These are phyloP conservation scores for Picea glauca DNA, from an alignment of 75 land plant species.

Conservation along the genomic window DNA sequence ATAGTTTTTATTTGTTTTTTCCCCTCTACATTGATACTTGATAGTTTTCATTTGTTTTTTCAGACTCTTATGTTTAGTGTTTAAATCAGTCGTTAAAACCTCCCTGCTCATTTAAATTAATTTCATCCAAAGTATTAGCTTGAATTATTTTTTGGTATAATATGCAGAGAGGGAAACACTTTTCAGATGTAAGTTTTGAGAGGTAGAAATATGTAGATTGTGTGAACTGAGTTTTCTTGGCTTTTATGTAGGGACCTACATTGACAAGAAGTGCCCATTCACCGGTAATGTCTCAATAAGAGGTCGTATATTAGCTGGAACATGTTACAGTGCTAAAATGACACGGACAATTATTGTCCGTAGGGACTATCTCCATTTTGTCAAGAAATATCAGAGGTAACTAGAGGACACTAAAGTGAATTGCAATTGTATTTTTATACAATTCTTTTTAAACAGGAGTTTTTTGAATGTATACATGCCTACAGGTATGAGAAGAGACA, in stretches of 20 bases:
- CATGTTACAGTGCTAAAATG: constrained; percentile 46
- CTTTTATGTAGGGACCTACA: constrained; percentile 40
- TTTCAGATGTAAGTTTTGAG: no score
- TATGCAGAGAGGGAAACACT: no score
- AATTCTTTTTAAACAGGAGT: background rate
- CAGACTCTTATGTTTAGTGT: no score
- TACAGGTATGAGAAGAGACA: constrained; percentile 54
- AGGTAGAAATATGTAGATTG: no score
- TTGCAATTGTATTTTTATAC: background rate
- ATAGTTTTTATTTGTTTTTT: no score
- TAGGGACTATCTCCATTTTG: constrained; percentile 45
- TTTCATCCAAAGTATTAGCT: no score
- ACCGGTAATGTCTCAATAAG: constrained; percentile 52
- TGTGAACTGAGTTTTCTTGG: background rate
- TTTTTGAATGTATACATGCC: background rate
- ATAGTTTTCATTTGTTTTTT: no score
- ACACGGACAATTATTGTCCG: constrained; percentile 42
- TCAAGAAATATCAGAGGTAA: constrained; percentile 47
- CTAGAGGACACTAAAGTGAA: background rate
- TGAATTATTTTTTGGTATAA: no score
- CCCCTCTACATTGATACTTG: no score
- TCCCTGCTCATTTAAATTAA: no score
- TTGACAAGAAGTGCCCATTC: constrained; percentile 60
- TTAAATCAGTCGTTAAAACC: no score
- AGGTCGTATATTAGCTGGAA: constrained; percentile 41